phyloP scores from a whole-genome alignment of 306 rosid species.

The Acacia melanoxylon region DNA sequence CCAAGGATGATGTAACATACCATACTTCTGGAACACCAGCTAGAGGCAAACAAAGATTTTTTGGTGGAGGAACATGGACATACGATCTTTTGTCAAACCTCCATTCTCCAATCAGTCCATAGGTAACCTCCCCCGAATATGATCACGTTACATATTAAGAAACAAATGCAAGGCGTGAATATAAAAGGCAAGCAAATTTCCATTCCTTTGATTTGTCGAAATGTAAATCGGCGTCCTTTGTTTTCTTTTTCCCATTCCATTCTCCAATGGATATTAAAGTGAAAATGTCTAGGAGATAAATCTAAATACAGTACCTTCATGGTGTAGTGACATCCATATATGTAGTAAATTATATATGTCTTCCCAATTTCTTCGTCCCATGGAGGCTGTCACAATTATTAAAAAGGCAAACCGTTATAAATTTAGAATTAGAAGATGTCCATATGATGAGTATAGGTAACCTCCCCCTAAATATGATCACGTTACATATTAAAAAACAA shows the following conservation, averaged over 20 bases:
- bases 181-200: not conserved
- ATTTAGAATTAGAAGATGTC: slow-evolving; percentile 12
- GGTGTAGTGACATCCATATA: slow-evolving; percentile 87
- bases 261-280: too few species aligned
- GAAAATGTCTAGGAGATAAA: slow-evolving; percentile 7
- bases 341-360: slow-evolving; percentile 83
- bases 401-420: not conserved
- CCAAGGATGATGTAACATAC: slow-evolving; percentile 50
- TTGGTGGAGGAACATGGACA: slow-evolving; percentile 51
- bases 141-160: slow-evolving; percentile 16
- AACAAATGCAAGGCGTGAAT: slow-evolving; percentile 13
- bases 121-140: slow-evolving; percentile 79
- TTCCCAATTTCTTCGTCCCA: slow-evolving; percentile 80
- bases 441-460: not conserved
- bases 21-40: slow-evolving; percentile 93
- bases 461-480: too few species aligned
- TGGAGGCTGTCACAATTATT: slow-evolving; percentile 70
- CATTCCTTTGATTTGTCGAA: slow-evolving; percentile 1
- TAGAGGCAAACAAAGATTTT: slow-evolving; percentile 84
- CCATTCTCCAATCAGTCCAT: slow-evolving; percentile 99
- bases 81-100: slow-evolving; percentile 94
- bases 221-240: not conserved
- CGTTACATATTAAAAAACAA: too few species aligned
- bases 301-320: slow-evolving; percentile 65
- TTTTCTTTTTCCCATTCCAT: not conserved